Conservation (phyloP, 371 early-diverging fungal genomes). For the Sporodiniella umbellata region DNA sequence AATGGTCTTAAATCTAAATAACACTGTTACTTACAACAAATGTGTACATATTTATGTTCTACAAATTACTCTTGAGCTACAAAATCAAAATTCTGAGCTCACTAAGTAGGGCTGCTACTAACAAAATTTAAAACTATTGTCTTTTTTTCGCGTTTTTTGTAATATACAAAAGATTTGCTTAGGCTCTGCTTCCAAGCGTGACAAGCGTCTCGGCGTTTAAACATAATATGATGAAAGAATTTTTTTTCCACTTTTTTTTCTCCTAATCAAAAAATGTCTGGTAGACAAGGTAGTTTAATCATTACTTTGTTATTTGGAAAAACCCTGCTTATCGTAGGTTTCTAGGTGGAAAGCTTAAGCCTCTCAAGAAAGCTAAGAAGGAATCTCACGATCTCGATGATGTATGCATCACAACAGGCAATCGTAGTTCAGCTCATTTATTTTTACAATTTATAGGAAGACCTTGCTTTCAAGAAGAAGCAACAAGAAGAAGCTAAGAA, state of each 20-base stretch:
- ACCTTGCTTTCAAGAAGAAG: constrained; percentile 81
- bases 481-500: constrained; percentile 79
- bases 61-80: no score
- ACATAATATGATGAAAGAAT: neutral
- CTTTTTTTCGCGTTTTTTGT: no score
- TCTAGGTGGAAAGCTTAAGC: constrained; percentile 77
- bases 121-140: no score
- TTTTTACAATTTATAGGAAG: constrained; percentile 37
- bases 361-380: constrained; percentile 80
- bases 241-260: neutral
- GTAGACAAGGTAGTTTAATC: constrained; percentile 51
- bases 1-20: no score
- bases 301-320: constrained; percentile 1
- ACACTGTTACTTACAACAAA: no score
- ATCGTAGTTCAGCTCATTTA: neutral
- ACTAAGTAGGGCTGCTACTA: no score
- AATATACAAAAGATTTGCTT: no score
- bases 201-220: no score
- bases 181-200: no score
- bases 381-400: constrained; percentile 57
- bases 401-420: constrained; percentile 18
- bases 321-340: neutral
- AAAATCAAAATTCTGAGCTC: no score
- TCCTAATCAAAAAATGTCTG: constrained; percentile 43
- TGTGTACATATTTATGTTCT: no score